Evolutionary conservation across 2,329 filamentous ascomycete genomes (phyloP), one percentile per base, ranked within the genome.

Genomic region (Botrytis medusae): DNA sequence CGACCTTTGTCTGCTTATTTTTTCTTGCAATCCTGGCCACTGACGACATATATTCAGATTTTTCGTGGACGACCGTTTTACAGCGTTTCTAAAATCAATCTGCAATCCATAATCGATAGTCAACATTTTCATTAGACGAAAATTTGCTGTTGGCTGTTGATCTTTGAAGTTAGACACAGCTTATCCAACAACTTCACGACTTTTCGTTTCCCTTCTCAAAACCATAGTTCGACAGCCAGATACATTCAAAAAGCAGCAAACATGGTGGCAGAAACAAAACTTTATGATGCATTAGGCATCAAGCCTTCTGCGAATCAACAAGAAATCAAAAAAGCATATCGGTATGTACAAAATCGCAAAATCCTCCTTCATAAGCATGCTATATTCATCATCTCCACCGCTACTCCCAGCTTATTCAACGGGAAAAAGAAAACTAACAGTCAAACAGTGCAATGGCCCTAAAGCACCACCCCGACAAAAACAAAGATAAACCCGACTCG

Each of bases 401-500:
- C 71, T 42, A n/a, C 54, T 54, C 51, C 29, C n/a, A 67, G 20
- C 48, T 12, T 18, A 25, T 48, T n/a, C 12, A 44, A 18, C 37
- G 70, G 22, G 42, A 20, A 48, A 18, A 29, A 8, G 14, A 18
- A 51, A 68, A 57, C 77, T 79, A 75, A 78, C 64, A 69, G 46
- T 37, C 54, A 25, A 20, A 76, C 82, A 94, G 92, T 76, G 97
- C 97, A 87, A 88, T 91, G 72, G 95, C 95, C 72, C 84, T 98
- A 82, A 97, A 95, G 85, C 95, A 90, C 84, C 96, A 99, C 81
- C 96, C 96, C 10, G 96, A 99, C 86, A 99, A 98, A 87, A 99
- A 98, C 87, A 95, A 95, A 83, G 91, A 97, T 84, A 94, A 95
- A 79, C 90, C 94, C 44, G 85, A 90, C 70, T 93, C 95, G 14